phyloP scores from a whole-genome alignment of 768 basidiomycete species.

The Pisolithus tinctorius region DNA sequence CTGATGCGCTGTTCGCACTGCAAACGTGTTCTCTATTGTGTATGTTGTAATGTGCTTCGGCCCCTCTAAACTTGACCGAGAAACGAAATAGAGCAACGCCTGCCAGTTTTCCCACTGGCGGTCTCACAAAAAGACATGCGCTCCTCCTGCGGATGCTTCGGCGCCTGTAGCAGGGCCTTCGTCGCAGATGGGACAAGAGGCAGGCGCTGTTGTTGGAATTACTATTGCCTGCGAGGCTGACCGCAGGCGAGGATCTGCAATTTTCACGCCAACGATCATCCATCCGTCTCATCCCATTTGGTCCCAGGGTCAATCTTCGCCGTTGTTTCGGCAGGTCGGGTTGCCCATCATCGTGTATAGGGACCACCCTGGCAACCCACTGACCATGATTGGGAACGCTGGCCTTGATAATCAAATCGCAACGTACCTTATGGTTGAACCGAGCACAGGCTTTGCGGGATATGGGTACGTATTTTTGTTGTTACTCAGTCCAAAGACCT shows the following conservation, averaged over 20 bases:
- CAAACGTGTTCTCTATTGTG: not conserved
- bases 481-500: not conserved
- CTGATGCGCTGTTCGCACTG: not conserved
- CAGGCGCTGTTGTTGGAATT: not conserved
- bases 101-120: not conserved
- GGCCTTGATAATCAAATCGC: constrained; percentile 13
- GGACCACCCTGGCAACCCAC: constrained; percentile 7
- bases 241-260: not conserved
- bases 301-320: constrained; percentile 7
- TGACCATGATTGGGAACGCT: constrained; percentile 4
- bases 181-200: not conserved
- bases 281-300: constrained; percentile 8
- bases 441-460: constrained; percentile 10
- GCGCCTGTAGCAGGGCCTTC: not conserved
- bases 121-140: not conserved
- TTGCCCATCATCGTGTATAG: constrained; percentile 13
- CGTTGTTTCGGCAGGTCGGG: constrained; percentile 8
- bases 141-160: not conserved
- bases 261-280: not conserved
- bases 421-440: constrained; percentile 15
- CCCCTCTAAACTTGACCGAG: not conserved
- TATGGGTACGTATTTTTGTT: constrained; percentile 1
- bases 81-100: not conserved
- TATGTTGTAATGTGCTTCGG: not conserved
- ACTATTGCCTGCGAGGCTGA: not conserved